Evolutionary conservation across 1,139 yeast genomes (phyloP), one percentile per base, ranked within the genome.

Genomic region (Yarrowia galli): DNA sequence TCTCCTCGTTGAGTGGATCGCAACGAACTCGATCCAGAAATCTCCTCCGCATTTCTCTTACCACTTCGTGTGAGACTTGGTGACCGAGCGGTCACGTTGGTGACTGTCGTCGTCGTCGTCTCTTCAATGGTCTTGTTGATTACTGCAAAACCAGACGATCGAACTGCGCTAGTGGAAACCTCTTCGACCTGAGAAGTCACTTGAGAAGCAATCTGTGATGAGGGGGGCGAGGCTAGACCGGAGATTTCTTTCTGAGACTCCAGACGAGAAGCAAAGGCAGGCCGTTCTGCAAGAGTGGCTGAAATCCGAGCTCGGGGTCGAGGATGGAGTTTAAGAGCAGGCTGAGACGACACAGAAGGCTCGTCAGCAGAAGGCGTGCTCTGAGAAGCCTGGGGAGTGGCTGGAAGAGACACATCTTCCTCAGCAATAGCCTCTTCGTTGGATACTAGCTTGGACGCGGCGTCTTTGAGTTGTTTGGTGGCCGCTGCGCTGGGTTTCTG

Each of bases 361-460:
- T 20, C 42, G 3, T 25, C 32, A 15, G 42, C 10, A 6, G 6
- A 23, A 12, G 40, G 22, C 13, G 38, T 40, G 15, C 28, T 35
- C 56, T 48, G 56, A 1, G 56, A 46, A 4, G 56, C 56, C 46
- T 46, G 56, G 22, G 66, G 66, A 22, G 56, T 58, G 9, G 51
- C 49, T 1, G 58, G 60, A 43, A 64, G 51, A 13, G 60, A 20
- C 16, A 32, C 51, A 4, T 42, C 51, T 20, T 49, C 60, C 23
- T 49, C 51, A 15, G 15, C 54, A 40, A 64, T 64, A 4, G 64
- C 64, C 4, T 49, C 67, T 38, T 64, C 67, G 32, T 40, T 42
- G 22, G 61, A 23, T 0, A 49, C 61, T 0, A 53, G 60, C 15
- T 64, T 64, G 40, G 60, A 25, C 10, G 53, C 65, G 71, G 72